A percentile compares a stretch with the other conserved stretches of the same genome.
phyloP scores from a whole-genome alignment of 371 early-diverging fungal species.

The Phascolomyces articulosus region DNA sequence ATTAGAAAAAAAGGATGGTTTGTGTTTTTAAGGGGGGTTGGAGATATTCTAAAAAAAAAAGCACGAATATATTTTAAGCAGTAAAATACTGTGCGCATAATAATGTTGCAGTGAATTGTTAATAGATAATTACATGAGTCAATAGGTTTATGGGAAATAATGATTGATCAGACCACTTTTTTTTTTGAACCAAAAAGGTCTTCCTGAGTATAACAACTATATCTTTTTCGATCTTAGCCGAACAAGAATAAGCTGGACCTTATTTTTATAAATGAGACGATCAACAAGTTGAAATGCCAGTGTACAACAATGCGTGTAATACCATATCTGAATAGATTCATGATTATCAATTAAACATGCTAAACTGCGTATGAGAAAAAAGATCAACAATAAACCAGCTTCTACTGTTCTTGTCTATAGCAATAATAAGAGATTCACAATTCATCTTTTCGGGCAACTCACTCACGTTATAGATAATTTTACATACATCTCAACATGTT shows the following conservation, averaged over 20 bases:
- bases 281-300: conserved; percentile 16
- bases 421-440: conserved; percentile 9
- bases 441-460: conserved; percentile 1
- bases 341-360: not conserved
- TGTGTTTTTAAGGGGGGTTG: too few relatives aligned
- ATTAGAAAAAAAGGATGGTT: too few relatives aligned
- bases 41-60: too few relatives aligned
- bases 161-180: too few relatives aligned
- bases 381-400: too few relatives aligned
- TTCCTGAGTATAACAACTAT: too few relatives aligned
- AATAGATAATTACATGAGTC: too few relatives aligned
- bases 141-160: too few relatives aligned
- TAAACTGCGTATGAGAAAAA: not conserved
- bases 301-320: conserved; percentile 12
- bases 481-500: not conserved
- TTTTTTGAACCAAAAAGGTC: too few relatives aligned
- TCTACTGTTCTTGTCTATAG: conserved; percentile 6
- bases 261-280: conserved; percentile 10
- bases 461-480: not conserved
- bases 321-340: not conserved
- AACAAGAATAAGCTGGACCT: not conserved
- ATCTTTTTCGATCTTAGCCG: conserved; percentile 1
- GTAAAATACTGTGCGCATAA: too few relatives aligned
- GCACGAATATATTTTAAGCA: too few relatives aligned
- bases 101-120: too few relatives aligned